Conservation (phyloP, 179 eudicot species). For the Vitellaria paradoxa region DNA sequence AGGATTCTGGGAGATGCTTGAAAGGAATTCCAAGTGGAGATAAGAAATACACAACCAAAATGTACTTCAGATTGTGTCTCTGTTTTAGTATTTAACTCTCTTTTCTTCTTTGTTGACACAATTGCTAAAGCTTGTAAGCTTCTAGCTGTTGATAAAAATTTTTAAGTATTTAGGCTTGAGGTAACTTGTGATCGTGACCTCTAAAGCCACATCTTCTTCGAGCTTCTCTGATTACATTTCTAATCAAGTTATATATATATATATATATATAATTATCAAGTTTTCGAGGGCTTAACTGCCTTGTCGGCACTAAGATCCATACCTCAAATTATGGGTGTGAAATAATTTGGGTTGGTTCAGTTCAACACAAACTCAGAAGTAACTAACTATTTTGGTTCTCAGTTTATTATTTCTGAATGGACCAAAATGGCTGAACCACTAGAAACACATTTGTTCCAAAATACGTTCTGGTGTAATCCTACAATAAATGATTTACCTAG, state of each 20-base stretch:
- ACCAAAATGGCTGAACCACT: too few relatives aligned
- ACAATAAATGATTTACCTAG: too few relatives aligned
- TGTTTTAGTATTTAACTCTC: conserved; percentile 5
- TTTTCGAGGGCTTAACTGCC: not conserved
- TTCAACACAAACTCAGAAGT: not conserved
- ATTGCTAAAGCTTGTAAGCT: not conserved
- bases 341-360: not conserved
- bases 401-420: not conserved
- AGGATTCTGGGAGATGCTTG: conserved; percentile 71
- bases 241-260: not conserved
- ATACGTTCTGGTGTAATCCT: too few relatives aligned
- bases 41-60: conserved; percentile 48
- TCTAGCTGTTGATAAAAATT: not conserved
- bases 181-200: not conserved
- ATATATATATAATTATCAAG: not conserved
- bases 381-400: too few relatives aligned
- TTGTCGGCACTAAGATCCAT: not conserved
- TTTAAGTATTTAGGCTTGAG: not conserved
- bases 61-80: conserved; percentile 46
- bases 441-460: too few relatives aligned
- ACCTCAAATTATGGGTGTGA: not conserved
- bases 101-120: conserved; percentile 7
- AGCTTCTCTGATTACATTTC: not conserved
- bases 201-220: not conserved
- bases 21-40: conserved; percentile 52